Conservation (phyloP, 1,284 basidiomycete genomes). For the Sporisorium graminicola region DNA sequence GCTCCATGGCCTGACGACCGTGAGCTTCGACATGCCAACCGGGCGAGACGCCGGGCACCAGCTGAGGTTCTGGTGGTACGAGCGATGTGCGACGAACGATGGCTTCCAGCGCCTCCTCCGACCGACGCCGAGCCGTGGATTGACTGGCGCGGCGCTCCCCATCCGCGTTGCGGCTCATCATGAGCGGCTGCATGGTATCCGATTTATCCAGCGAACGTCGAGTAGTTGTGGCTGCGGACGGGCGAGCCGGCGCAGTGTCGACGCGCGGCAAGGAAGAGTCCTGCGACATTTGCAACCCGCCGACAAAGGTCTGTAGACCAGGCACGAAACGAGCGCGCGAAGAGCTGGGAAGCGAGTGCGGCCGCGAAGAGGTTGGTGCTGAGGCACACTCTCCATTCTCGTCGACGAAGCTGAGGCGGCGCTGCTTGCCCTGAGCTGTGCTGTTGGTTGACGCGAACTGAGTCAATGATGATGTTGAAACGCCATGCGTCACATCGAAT, state of each 20-base stretch:
- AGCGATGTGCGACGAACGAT: constrained; percentile 12
- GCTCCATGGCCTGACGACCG: constrained; percentile 51
- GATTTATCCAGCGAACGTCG: constrained; percentile 23
- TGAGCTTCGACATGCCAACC: constrained; percentile 57
- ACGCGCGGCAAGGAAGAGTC: constrained; percentile 12
- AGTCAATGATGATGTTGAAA: neutral
- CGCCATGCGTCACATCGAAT: neutral
- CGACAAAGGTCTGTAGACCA: constrained; percentile 57
- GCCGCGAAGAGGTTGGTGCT: constrained; percentile 33
- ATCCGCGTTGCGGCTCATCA: constrained; percentile 49
- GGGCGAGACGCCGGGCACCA: constrained; percentile 52
- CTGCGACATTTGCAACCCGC: constrained; percentile 55
- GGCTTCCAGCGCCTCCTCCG: constrained; percentile 20
- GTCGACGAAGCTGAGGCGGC: constrained; percentile 39
- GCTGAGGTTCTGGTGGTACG: constrained; percentile 11
- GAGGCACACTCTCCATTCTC: constrained; percentile 26
- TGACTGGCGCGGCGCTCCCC: constrained; percentile 25
- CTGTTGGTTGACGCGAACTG: neutral
- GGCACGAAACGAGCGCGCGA: constrained; percentile 50
- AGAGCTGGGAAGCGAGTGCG: constrained; percentile 37
- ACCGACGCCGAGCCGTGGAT: constrained; percentile 22
- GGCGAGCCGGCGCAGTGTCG: constrained; percentile 1
- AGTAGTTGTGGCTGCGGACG: neutral
- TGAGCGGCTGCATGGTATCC: constrained; percentile 46
- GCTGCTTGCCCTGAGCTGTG: constrained; percentile 33